These are phyloP conservation scores for Fraxinus sp. DNA, from an alignment of 305 asterid species.

Conservation along the genomic window DNA sequence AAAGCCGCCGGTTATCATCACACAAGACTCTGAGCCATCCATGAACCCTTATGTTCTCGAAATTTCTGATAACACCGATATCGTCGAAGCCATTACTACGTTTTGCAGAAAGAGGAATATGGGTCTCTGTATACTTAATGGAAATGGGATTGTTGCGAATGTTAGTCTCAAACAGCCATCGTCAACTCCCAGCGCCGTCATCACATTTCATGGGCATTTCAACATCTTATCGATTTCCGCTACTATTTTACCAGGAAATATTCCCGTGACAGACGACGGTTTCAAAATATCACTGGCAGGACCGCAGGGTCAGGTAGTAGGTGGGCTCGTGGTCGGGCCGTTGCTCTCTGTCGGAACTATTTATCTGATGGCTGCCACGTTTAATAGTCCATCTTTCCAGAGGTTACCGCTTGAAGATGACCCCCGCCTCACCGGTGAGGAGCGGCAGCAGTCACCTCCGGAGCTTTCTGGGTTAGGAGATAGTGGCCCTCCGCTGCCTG, in stretches of 20 bases:
- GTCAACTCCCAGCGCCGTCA: conserved; percentile 51
- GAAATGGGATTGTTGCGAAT: conserved; percentile 62
- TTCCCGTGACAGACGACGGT: conserved; percentile 30
- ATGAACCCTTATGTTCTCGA: conserved; percentile 88
- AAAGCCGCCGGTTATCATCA: conserved; percentile 66
- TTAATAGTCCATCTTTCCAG: conserved; percentile 54
- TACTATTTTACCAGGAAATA: conserved; percentile 40
- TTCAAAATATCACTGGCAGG: conserved; percentile 71
- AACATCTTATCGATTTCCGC: conserved; percentile 73
- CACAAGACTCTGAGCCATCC: conserved; percentile 53
- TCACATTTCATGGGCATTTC: conserved; percentile 78
- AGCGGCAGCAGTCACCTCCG: conserved; percentile 35
- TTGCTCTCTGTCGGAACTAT: conserved; percentile 61
- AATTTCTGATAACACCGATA: conserved; percentile 59
- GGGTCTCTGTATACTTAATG: conserved; percentile 62
- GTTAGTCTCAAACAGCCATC: conserved; percentile 73
- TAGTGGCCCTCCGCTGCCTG: conserved; percentile 18
- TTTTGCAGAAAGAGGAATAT: conserved; percentile 55
- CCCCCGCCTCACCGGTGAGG: conserved; percentile 22
- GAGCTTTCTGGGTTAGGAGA: conserved; percentile 41
- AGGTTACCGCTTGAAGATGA: conserved; percentile 43
- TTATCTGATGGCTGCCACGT: conserved; percentile 63
- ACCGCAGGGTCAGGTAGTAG: conserved; percentile 85
- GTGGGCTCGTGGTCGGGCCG: conserved; percentile 72
- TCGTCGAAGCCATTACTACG: conserved; percentile 41